phyloP scores from a whole-genome alignment of 2,329 filamentous ascomycete genomes.

The Acephala macrosclerotiorum region DNA sequence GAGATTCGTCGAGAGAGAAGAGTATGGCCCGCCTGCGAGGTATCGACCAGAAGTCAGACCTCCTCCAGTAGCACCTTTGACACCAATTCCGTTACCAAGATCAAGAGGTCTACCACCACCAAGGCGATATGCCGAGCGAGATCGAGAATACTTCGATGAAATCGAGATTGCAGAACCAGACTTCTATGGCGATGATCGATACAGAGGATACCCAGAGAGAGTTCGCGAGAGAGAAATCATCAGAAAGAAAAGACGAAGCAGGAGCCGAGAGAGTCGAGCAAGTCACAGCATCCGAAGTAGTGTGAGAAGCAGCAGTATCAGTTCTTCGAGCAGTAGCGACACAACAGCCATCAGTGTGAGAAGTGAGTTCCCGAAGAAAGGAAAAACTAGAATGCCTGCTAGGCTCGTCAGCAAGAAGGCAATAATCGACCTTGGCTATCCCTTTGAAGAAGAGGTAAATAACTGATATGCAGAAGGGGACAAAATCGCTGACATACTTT shows the following conservation, averaged over 20 bases:
- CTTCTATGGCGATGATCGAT: conserved; percentile 76
- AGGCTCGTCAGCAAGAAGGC: conserved; percentile 82
- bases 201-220: conserved; percentile 65
- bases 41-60: conserved; percentile 52
- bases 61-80: conserved; percentile 52
- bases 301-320: conserved; percentile 48
- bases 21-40: conserved; percentile 67
- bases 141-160: conserved; percentile 67
- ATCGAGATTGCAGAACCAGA: conserved; percentile 73
- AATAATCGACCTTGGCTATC: conserved; percentile 84
- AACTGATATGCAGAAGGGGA: too few relatives aligned
- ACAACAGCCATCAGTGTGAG: conserved; percentile 56
- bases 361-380: conserved; percentile 78
- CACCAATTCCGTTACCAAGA: conserved; percentile 74
- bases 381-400: conserved; percentile 87
- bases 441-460: conserved; percentile 83
- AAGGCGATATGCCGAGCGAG: conserved; percentile 61
- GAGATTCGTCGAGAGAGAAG: conserved; percentile 57
- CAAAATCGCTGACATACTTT: conserved; percentile 47
- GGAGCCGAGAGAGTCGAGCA: conserved; percentile 39
- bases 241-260: conserved; percentile 50
- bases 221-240: conserved; percentile 69
- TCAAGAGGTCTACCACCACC: conserved; percentile 67
- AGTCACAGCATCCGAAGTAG: conserved; percentile 37
- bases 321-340: conserved; percentile 52